Percentiles rank a stretch among this genome's conserved stretches.
These are phyloP conservation scores for Termitomyces sp. DNA, from an alignment of 768 basidiomycete species.

Conservation along the genomic window DNA sequence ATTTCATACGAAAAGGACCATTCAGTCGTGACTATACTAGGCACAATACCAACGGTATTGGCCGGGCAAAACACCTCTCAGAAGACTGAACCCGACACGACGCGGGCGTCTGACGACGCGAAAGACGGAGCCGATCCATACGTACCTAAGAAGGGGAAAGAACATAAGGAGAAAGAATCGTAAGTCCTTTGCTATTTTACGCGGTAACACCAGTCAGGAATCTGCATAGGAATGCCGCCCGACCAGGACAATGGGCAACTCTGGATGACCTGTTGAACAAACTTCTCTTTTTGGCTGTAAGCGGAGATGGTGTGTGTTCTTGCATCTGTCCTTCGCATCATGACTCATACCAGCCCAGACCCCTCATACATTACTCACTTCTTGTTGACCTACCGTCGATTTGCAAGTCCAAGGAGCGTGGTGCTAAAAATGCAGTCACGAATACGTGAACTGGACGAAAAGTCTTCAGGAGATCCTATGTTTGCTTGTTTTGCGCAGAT, in stretches of 20 bases:
- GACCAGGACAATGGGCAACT: conserved; percentile 67
- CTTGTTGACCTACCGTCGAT: conserved; percentile 78
- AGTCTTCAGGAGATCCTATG: conserved; percentile 71
- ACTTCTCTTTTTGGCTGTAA: conserved; percentile 75
- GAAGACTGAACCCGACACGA: background rate
- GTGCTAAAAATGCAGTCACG: conserved; percentile 87
- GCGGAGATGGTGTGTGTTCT: conserved; percentile 64
- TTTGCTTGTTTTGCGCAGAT: conserved; percentile 87
- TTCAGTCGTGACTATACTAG: conserved; percentile 16
- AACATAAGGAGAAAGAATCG: conserved; percentile 30
- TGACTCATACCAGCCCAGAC: conserved; percentile 36
- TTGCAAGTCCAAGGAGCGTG: conserved; percentile 71
- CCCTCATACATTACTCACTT: conserved; percentile 75
- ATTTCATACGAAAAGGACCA: conserved; percentile 37
- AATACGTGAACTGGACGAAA: conserved; percentile 65
- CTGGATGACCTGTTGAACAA: conserved; percentile 80
- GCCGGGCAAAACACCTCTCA: background rate
- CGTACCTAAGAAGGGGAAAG: conserved; percentile 32
- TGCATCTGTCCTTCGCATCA: background rate
- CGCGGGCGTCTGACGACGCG: background rate
- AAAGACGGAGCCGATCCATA: conserved; percentile 12
- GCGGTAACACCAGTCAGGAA: background rate
- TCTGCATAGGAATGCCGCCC: conserved; percentile 18
- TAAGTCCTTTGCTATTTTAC: conserved; percentile 1
- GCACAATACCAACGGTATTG: background rate